Evolutionary conservation across 2,329 filamentous ascomycete species (phyloP), one percentile per base, ranked within the genome.

Genomic region (Neospermospora avenae): DNA sequence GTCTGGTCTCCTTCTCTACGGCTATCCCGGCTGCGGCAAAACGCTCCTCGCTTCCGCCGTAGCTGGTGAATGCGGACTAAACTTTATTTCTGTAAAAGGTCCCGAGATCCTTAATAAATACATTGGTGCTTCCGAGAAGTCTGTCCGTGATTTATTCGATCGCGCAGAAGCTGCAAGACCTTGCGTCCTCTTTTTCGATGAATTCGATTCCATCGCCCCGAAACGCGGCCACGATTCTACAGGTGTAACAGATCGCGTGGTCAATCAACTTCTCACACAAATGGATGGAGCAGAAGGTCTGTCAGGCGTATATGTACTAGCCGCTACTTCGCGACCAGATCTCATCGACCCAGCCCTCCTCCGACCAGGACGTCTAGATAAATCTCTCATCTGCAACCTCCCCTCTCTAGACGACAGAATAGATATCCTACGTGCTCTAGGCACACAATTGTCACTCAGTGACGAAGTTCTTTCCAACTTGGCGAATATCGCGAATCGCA

Each of bases 71-170:
- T 98, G 93, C 71, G 93, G 93, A 0, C 85, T 99, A 62, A 99
- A 99, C 75, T 99, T 99, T 76, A 99, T 99, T 75, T 93, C 88
- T 42, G 95, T 99, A 71, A 99, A 99, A 77, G 95, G 95, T 0
- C 95, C 95, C 0, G 96, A 99, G 74, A 98, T 99, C 61, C 78
- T 99, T 57, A 99, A 99, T 80, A 99, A 99, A 77, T 99, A 99
- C 74, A 99, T 99, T 61, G 95, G 95, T 71, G 95, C 95, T 0
- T 96, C 90, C 28, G 95, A 99, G 71, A 99, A 99, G 80, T 92
- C 87, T 62, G 93, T 99, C 6, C 87, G 96, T 44, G 95, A 99
- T 73, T 80, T 99, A 1, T 99, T 99, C 70, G 93, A 96, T 72
- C 85, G 95, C 44, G 95, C 95, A 0, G 87, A 88, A 71, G 93